These are phyloP conservation scores for Acephala macrosclerotiorum DNA, from an alignment of 2,329 filamentous ascomycete genomes.

Conservation along the genomic window DNA sequence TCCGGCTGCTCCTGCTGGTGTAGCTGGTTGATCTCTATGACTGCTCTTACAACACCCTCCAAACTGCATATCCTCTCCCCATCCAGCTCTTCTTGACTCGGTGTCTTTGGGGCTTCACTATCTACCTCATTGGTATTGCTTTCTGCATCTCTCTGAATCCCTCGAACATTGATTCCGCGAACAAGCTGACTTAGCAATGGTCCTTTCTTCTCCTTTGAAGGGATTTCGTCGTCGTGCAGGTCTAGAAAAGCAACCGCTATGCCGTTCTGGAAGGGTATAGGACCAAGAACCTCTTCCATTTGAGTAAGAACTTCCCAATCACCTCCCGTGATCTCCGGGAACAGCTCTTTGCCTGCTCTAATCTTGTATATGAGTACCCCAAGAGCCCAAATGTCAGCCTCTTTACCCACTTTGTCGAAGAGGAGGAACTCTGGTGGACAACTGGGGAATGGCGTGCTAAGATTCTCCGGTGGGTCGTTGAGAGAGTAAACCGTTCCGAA, in stretches of 20 bases:
- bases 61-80: not conserved
- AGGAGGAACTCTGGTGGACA: constrained; percentile 1
- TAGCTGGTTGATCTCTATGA: no score
- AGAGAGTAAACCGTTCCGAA: constrained; percentile 14
- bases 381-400: constrained; percentile 13
- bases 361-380: not conserved
- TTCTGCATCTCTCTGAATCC: not conserved
- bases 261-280: not conserved
- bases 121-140: not conserved
- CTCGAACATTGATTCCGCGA: not conserved
- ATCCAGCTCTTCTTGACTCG: not conserved
- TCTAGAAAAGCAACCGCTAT: not conserved
- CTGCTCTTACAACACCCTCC: not conserved
- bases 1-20: no score
- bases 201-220: no score
- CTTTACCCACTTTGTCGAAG: not conserved
- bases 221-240: no score
- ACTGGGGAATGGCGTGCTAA: not conserved
- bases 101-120: not conserved
- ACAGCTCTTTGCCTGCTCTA: not conserved
- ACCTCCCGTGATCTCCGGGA: not conserved
- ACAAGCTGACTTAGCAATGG: not conserved
- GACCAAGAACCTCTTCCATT: not conserved
- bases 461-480: not conserved
- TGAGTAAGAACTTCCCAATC: not conserved